Conservation (phyloP, 2,329 filamentous ascomycete genomes). For the Calonectria montana region DNA sequence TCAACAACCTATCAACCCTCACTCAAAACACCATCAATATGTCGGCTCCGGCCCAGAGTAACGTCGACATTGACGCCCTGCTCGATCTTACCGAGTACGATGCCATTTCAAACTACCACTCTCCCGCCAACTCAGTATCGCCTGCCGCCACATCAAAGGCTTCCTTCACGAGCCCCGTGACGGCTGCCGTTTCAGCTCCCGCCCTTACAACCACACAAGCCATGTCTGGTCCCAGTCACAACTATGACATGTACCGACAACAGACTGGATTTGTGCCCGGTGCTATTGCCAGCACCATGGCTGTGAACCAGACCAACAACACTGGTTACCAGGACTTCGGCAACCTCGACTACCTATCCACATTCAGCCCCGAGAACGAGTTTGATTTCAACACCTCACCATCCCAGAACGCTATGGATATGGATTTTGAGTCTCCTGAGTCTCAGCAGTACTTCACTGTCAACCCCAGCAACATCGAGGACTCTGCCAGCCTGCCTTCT, state of each 20-base stretch:
- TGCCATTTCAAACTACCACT: slow-evolving; percentile 65
- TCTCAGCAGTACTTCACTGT: slow-evolving; percentile 74
- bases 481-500: slow-evolving; percentile 54
- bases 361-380: slow-evolving; percentile 71
- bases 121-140: slow-evolving; percentile 64
- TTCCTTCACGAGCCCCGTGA: slow-evolving; percentile 63
- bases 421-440: slow-evolving; percentile 64
- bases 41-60: slow-evolving; percentile 56
- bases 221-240: slow-evolving; percentile 87
- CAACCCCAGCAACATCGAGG: slow-evolving; percentile 79
- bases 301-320: slow-evolving; percentile 75
- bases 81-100: slow-evolving; percentile 74
- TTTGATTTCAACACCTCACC: slow-evolving; percentile 80
- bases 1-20: background rate
- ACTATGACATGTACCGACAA: slow-evolving; percentile 95
- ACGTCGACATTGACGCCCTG: slow-evolving; percentile 67
- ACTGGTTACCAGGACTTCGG: slow-evolving; percentile 64
- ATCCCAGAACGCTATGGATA: slow-evolving; percentile 72
- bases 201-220: slow-evolving; percentile 68
- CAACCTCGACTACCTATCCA: slow-evolving; percentile 63
- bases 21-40: slow-evolving; percentile 41
- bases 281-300: slow-evolving; percentile 82
- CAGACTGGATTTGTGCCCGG: slow-evolving; percentile 93
- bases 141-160: slow-evolving; percentile 65
- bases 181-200: slow-evolving; percentile 66